A percentile compares a stretch with the other conserved stretches of the same genome.
Conservation (phyloP, 768 basidiomycete genomes). For the Gelatoporia subvermispora region DNA sequence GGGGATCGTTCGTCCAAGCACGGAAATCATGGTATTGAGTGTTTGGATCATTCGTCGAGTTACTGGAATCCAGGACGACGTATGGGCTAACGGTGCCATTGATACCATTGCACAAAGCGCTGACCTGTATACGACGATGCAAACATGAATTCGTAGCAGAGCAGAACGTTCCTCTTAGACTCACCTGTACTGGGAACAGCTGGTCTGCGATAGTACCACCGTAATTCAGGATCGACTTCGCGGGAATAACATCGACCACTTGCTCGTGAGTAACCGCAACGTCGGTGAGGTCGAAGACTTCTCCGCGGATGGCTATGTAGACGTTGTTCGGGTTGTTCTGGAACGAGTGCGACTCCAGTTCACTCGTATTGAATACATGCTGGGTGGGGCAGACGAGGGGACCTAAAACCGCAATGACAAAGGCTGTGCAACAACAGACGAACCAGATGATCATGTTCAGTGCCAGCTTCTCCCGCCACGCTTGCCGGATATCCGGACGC, state of each 20-base stretch:
- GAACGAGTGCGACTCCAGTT: constrained; percentile 70
- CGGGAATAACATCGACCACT: constrained; percentile 66
- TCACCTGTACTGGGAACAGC: constrained; percentile 92
- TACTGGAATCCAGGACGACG: constrained; percentile 68
- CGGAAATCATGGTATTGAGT: constrained; percentile 96
- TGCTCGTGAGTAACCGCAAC: constrained; percentile 65
- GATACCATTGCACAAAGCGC: constrained; percentile 87
- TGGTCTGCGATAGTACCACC: constrained; percentile 70
- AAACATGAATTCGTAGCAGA: constrained; percentile 1
- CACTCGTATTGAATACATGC: constrained; percentile 78
- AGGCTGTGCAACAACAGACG: constrained; percentile 80
- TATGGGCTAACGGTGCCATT: constrained; percentile 58
- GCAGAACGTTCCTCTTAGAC: background rate
- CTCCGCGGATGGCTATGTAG: constrained; percentile 82
- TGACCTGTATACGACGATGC: constrained; percentile 54
- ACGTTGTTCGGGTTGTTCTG: constrained; percentile 65
- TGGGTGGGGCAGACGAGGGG: constrained; percentile 90
- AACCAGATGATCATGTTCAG: constrained; percentile 97
- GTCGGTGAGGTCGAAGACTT: constrained; percentile 83
- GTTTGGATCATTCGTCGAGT: constrained; percentile 71
- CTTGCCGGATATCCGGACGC: constrained; percentile 87
- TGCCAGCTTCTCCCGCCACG: constrained; percentile 96
- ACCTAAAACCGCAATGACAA: constrained; percentile 89
- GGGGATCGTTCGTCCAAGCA: constrained; percentile 76
- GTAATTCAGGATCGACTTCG: constrained; percentile 74